A percentile compares a stretch with the other conserved stretches of the same genome.
These are phyloP conservation scores for Hysterangium stoloniferum DNA, from an alignment of 768 basidiomycete genomes.

Conservation along the genomic window DNA sequence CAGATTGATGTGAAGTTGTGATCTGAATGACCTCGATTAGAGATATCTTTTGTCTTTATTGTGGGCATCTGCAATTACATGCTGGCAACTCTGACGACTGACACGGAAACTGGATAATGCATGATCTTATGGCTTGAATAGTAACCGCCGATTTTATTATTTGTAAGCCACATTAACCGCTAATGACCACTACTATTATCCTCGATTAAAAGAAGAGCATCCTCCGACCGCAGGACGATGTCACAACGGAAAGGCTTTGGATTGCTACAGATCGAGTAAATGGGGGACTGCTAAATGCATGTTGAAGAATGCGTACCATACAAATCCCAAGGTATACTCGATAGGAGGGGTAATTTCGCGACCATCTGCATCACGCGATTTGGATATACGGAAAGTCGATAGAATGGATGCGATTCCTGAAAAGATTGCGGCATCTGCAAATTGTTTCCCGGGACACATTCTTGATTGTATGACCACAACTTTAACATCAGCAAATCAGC, in stretches of 20 bases:
- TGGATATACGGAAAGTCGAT: slow-evolving; percentile 24
- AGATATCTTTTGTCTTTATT: too few relatives aligned
- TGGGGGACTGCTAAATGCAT: neutral
- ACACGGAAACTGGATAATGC: too few relatives aligned
- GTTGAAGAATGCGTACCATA: slow-evolving; percentile 31
- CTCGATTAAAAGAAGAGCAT: neutral
- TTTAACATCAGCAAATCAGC: neutral
- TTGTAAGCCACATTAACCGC: too few relatives aligned
- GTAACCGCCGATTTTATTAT: too few relatives aligned
- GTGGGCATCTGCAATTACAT: too few relatives aligned
- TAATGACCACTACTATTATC: too few relatives aligned
- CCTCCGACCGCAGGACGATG: slow-evolving; percentile 34
- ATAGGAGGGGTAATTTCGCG: slow-evolving; percentile 23
- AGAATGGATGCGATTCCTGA: slow-evolving; percentile 11
- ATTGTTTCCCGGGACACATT: slow-evolving; percentile 17
- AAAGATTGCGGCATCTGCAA: slow-evolving; percentile 14
- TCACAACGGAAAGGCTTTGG: slow-evolving; percentile 42
- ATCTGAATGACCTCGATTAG: too few relatives aligned
- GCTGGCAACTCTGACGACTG: too few relatives aligned
- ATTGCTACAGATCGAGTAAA: slow-evolving; percentile 29
- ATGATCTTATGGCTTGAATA: too few relatives aligned
- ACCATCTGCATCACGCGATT: neutral
- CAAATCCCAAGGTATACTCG: slow-evolving; percentile 36
- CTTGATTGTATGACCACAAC: slow-evolving; percentile 1
- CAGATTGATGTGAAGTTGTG: too few relatives aligned